Evolutionary conservation across 2,329 filamentous ascomycete genomes (phyloP).

Genomic region (Gnomoniopsis smithogilvyi): DNA sequence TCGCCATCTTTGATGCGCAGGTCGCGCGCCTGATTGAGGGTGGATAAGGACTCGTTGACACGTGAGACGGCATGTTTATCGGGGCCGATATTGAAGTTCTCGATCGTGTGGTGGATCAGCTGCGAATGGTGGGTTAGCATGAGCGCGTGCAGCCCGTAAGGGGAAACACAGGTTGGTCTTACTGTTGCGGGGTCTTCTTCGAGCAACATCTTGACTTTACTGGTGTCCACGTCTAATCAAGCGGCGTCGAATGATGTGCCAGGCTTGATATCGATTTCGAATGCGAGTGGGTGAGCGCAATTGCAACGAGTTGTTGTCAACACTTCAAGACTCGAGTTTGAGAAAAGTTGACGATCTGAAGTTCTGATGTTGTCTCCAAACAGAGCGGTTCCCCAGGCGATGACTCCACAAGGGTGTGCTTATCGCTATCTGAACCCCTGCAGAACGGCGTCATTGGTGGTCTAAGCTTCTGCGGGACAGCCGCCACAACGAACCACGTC

Average conservation of each 20-base stretch:
- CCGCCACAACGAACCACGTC: slow-evolving; percentile 9
- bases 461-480: slow-evolving; percentile 3
- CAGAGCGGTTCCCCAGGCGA: slow-evolving; percentile 1
- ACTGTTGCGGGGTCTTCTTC: slow-evolving; percentile 89
- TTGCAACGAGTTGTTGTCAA: too few species aligned
- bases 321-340: too few species aligned
- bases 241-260: not conserved
- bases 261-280: not conserved
- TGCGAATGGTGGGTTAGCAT: slow-evolving; percentile 32
- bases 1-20: slow-evolving; percentile 71
- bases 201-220: slow-evolving; percentile 79
- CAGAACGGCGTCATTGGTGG: not conserved
- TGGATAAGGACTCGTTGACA: slow-evolving; percentile 77
- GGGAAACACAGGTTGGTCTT: slow-evolving; percentile 31
- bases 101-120: slow-evolving; percentile 88
- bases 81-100: slow-evolving; percentile 91
- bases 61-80: slow-evolving; percentile 83
- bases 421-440: not conserved
- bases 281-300: not conserved
- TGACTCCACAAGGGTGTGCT: not conserved
- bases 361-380: not conserved
- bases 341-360: not conserved
- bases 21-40: slow-evolving; percentile 80
- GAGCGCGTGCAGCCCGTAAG: not conserved
- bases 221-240: too few species aligned